Conservation (phyloP, 2,329 filamentous ascomycete species). For the Zymoseptoria crescenta region DNA sequence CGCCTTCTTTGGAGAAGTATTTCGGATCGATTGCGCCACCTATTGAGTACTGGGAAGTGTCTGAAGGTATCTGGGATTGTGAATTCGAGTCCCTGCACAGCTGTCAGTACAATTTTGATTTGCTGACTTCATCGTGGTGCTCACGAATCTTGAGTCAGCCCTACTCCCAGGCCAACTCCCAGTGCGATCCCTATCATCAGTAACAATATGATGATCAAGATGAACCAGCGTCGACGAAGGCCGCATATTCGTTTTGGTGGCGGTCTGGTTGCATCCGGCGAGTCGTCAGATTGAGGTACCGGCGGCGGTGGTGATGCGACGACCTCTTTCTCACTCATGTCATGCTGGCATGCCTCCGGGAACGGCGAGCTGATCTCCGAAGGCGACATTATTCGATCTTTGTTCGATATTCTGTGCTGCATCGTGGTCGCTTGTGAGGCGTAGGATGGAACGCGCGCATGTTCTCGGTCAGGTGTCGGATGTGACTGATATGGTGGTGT, state of each 20-base stretch:
- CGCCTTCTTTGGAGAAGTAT: constrained; percentile 35
- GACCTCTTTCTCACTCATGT: constrained; percentile 27
- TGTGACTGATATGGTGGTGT: constrained; percentile 23
- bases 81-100: background rate
- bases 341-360: constrained; percentile 21
- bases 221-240: constrained; percentile 14
- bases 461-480: constrained; percentile 13
- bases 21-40: constrained; percentile 33
- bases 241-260: constrained; percentile 17
- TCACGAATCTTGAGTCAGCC: constrained; percentile 26
- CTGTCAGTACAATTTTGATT: background rate
- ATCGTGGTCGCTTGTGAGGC: constrained; percentile 7
- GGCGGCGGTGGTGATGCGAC: constrained; percentile 11
- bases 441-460: constrained; percentile 14
- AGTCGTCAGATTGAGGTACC: constrained; percentile 6
- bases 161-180: constrained; percentile 32
- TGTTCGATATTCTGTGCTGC: constrained; percentile 15
- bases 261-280: constrained; percentile 6
- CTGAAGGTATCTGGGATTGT: constrained; percentile 1
- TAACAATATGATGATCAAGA: constrained; percentile 15
- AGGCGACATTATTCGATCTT: constrained; percentile 18
- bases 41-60: constrained; percentile 23
- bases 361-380: constrained; percentile 19
- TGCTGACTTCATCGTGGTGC: constrained; percentile 7
- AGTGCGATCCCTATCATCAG: constrained; percentile 28